Evolutionary conservation across 805 yeast species (phyloP), one percentile per base, ranked within the genome.

Genomic region (Teunomyces gatunensis): DNA sequence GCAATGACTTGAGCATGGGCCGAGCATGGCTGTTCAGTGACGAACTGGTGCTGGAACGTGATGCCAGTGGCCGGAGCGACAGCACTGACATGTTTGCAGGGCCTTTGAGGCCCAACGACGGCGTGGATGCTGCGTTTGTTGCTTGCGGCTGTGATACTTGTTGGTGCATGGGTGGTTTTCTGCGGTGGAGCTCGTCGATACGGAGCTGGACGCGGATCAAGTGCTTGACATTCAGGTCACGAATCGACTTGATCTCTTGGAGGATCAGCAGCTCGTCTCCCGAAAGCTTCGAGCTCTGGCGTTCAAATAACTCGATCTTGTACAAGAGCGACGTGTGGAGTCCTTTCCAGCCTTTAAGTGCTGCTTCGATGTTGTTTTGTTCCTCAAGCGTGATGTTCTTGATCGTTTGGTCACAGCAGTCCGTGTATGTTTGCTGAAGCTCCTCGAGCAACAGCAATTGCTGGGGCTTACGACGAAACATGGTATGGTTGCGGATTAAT

Each of bases 261-360:
- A 68, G 54, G 3, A 68, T 52, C 10, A 32, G 48, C 23, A 48
- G 36, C 47, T 67, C 72, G 28, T 68, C 69, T 39, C 45, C 42
- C 27, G 43, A 27, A 36, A 62, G 51, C 47, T 68, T 69, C 39
- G 54, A 27, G 59, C 59, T 58, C 60, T 61, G 50, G 63, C 62
- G 78, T 67, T 58, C 84, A 75, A 54, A 85, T 54, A 46, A 61
- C 50, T 83, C 87, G 37, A 84, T 64, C 54, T 80, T 80, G 58
- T 71, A 79, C 42, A 80, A 71, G 2, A 83, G 72, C 42, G 79
- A 76, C 1, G 87, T 81, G 52, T 83, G 88, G n/a, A 87, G 64
- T 2, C 82, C 71, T 53, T 82, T 85, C 91, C 92, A 85, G 2
- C 91, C 91, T 49, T 77, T 79, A 17, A 84, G 64, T 2, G 90